These are phyloP conservation scores for Scheffersomyces titani DNA, from an alignment of 1,139 yeast genomes.

Conservation along the genomic window DNA sequence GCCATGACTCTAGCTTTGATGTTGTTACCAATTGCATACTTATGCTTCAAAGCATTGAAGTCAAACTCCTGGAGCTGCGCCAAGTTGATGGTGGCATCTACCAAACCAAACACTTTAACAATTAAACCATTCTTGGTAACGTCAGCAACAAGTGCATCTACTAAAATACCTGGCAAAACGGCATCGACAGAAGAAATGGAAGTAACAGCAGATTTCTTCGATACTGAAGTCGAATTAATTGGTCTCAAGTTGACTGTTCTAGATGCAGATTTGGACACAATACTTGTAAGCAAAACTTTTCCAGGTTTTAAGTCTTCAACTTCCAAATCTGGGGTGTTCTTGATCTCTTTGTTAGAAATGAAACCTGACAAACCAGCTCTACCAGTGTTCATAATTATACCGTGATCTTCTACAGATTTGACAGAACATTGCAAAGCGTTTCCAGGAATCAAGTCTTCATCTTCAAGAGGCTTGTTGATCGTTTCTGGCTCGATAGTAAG, in stretches of 20 bases:
- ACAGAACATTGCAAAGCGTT: conserved; percentile 75
- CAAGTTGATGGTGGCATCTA: conserved; percentile 69
- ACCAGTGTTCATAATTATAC: conserved; percentile 77
- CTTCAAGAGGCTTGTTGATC: conserved; percentile 62
- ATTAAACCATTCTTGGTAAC: conserved; percentile 62
- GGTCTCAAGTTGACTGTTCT: conserved; percentile 66
- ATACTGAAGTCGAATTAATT: conserved; percentile 20
- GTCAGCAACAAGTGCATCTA: conserved; percentile 70
- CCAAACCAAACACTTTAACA: conserved; percentile 69
- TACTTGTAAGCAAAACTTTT: conserved; percentile 52
- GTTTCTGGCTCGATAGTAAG: conserved; percentile 73
- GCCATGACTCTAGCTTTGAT: conserved; percentile 73
- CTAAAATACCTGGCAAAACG: conserved; percentile 79
- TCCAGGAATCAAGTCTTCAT: conserved; percentile 66
- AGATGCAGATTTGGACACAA: conserved; percentile 45
- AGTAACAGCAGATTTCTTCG: conserved; percentile 48
- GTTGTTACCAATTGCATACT: conserved; percentile 64
- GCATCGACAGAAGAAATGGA: conserved; percentile 74
- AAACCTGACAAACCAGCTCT: conserved; percentile 62
- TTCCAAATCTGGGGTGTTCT: conserved; percentile 21
- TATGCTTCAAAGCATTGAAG: conserved; percentile 54
- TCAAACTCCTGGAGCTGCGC: conserved; percentile 62
- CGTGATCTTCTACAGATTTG: conserved; percentile 86
- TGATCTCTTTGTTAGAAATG: conserved; percentile 67
- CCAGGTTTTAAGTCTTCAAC: conserved; percentile 31